Evolutionary conservation across 352 stramenopile genomes (phyloP).

Genomic region (Phytopythium sindhum): DNA sequence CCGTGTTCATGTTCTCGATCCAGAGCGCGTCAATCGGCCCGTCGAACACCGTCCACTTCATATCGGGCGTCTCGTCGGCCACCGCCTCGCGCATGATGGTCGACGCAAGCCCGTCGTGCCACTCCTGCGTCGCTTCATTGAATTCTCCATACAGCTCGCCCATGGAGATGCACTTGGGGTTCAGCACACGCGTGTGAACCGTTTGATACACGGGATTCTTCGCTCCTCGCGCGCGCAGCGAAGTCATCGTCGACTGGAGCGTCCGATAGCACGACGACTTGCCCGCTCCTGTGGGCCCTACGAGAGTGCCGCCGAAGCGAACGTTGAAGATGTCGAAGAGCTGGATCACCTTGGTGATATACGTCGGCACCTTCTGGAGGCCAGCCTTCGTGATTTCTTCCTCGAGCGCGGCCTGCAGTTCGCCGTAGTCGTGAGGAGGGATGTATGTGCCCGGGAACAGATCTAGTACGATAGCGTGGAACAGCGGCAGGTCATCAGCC

Average conservation of each 20-base stretch:
- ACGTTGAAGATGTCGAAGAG: slow-evolving; percentile 95
- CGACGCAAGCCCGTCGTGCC: slow-evolving; percentile 79
- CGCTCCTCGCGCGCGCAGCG: slow-evolving; percentile 49
- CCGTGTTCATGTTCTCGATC: slow-evolving; percentile 97
- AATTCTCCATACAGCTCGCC: slow-evolving; percentile 86
- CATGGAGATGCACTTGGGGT: slow-evolving; percentile 87
- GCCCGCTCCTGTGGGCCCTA: slow-evolving; percentile 78
- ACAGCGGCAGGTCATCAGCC: slow-evolving; percentile 89
- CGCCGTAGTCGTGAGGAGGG: slow-evolving; percentile 80
- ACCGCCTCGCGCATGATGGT: slow-evolving; percentile 81
- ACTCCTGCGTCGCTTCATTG: slow-evolving; percentile 88
- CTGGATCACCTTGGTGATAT: slow-evolving; percentile 93
- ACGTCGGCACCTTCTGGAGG: slow-evolving; percentile 68
- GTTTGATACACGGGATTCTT: slow-evolving; percentile 82
- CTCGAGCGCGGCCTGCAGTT: slow-evolving; percentile 69
- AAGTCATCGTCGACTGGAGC: slow-evolving; percentile 84
- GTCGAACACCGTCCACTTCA: slow-evolving; percentile 92
- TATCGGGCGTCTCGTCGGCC: slow-evolving; percentile 52
- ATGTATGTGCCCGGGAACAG: slow-evolving; percentile 88
- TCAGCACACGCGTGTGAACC: slow-evolving; percentile 67
- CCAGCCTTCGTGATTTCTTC: slow-evolving; percentile 55
- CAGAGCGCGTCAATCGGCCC: slow-evolving; percentile 93
- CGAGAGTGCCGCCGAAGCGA: slow-evolving; percentile 88
- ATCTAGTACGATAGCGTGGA: slow-evolving; percentile 90
- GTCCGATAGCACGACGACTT: slow-evolving; percentile 90